Percentiles rank a stretch among this genome's conserved stretches.
Evolutionary conservation across 805 yeast species (phyloP).

Genomic region (Tetrapisispora namnaoensis): DNA sequence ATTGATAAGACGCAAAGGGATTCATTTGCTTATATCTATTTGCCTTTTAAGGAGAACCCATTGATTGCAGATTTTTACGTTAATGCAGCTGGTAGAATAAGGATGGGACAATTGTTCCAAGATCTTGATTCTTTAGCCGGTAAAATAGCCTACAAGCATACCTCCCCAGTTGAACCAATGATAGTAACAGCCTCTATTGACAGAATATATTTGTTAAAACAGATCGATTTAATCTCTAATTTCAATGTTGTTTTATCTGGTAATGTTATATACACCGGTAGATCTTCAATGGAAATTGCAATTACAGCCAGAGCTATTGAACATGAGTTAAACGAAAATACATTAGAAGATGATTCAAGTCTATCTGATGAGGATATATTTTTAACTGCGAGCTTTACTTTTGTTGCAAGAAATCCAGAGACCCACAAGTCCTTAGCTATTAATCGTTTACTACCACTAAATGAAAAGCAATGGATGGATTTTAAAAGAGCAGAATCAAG

Average conservation of each 20-base stretch:
- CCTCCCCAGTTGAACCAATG: constrained; percentile 92
- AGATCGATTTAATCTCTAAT: constrained; percentile 65
- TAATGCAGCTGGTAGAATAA: constrained; percentile 80
- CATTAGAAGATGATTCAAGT: constrained; percentile 10
- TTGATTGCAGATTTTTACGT: constrained; percentile 81
- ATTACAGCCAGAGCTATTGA: constrained; percentile 78
- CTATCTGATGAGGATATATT: constrained; percentile 58
- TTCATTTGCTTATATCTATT: constrained; percentile 56
- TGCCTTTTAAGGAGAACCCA: constrained; percentile 78
- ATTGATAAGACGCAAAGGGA: constrained; percentile 68
- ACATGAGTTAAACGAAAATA: constrained; percentile 43
- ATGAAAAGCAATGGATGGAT: constrained; percentile 70
- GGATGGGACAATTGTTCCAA: constrained; percentile 90
- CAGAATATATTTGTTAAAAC: constrained; percentile 75
- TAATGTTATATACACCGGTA: constrained; percentile 89
- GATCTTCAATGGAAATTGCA: constrained; percentile 90
- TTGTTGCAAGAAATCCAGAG: constrained; percentile 89
- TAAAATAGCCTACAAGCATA: constrained; percentile 83
- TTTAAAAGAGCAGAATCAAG: constrained; percentile 83
- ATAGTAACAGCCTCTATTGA: constrained; percentile 94
- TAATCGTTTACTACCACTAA: constrained; percentile 66
- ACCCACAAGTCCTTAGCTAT: constrained; percentile 87
- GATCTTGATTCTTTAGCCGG: constrained; percentile 93
- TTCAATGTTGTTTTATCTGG: constrained; percentile 81
- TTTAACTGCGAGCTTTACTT: constrained; percentile 84